Base-by-base conservation (phyloP, 2,329 filamentous ascomycete species). In the Sclerotinia sclerotiorum region DNA sequence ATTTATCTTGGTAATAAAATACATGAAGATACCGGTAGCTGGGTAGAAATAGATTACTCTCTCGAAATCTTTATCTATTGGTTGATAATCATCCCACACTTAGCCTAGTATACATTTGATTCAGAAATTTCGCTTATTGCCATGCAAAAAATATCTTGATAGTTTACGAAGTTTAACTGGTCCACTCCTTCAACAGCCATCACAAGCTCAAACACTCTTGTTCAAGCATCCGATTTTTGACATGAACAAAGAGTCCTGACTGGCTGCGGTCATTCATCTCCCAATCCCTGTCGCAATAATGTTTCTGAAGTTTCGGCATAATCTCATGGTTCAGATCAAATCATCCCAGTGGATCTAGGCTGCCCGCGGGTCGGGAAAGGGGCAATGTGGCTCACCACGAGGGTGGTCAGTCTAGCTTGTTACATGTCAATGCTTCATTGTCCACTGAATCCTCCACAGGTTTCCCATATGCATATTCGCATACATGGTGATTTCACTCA, bases 151-250 rank as follows among this genome's bases (percentile, higher is more conserved):
- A 48, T 46, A 21, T 51, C 63, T 48, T 57, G 49, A 39, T 39
- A 48, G 49, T 35, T 44, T 65, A 55, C 21, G 44, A 55, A 54
- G 19, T 56, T 56, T 65, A 58, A 65, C 58, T 65, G 63, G 63
- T 48, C 27, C 15, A 58, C 27, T 57, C 44, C 63, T 57, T 65
- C n/a, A 44, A 29, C 39, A 57, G 27, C 51, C 49, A 58, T 46
- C 27, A 27, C 52, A 65, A 65, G 52, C 49, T 65, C 52, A 65
- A 65, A 65, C 63, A 58, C 54, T 57, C 49, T 35, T 32, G 10
- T 35, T 42, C 52, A 24, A 48, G 51, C 52, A 57, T 57, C 8
- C 21, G 21, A 58, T 65, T 48, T 48, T 58, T 58, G 46, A 51
- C 60, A 27, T 51, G 60, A 63, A 51, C 35, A 7, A 39, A 51